These are phyloP conservation scores for Apophysomyces trapeziformis DNA, from an alignment of 371 early-diverging fungal genomes.

Conservation along the genomic window DNA sequence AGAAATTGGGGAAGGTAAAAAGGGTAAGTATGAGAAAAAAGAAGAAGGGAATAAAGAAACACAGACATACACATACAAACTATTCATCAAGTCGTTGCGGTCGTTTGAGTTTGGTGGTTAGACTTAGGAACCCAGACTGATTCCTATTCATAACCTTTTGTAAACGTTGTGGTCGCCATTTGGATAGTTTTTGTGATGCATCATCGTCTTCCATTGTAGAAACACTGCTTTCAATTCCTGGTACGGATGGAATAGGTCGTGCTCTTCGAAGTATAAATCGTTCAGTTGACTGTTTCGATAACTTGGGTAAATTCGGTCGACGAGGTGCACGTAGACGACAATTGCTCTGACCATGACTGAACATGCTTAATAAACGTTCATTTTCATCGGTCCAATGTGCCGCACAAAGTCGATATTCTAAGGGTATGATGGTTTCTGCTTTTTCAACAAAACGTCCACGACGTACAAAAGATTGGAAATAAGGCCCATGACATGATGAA, in stretches of 20 bases:
- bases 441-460: conserved; percentile 72
- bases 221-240: conserved; percentile 14
- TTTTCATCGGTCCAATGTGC: conserved; percentile 79
- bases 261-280: conserved; percentile 9
- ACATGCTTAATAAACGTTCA: conserved; percentile 56
- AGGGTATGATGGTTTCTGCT: conserved; percentile 52
- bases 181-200: conserved; percentile 9
- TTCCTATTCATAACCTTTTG: conserved; percentile 13
- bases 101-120: conserved; percentile 13
- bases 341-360: conserved; percentile 12
- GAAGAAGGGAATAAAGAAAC: too few relatives aligned
- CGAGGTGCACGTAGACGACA: conserved; percentile 13
- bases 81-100: not conserved
- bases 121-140: conserved; percentile 16
- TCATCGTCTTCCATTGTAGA: conserved; percentile 10
- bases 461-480: conserved; percentile 68
- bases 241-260: conserved; percentile 6
- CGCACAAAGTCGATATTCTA: conserved; percentile 76
- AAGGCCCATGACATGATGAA: conserved; percentile 89
- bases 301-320: conserved; percentile 19
- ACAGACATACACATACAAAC: not conserved
- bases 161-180: conserved; percentile 10
- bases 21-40: too few relatives aligned
- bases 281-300: conserved; percentile 13
- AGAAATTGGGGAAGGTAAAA: conserved; percentile 6